These are phyloP conservation scores for Blastosporella zonata DNA, from an alignment of 1,284 basidiomycete species.

Conservation along the genomic window DNA sequence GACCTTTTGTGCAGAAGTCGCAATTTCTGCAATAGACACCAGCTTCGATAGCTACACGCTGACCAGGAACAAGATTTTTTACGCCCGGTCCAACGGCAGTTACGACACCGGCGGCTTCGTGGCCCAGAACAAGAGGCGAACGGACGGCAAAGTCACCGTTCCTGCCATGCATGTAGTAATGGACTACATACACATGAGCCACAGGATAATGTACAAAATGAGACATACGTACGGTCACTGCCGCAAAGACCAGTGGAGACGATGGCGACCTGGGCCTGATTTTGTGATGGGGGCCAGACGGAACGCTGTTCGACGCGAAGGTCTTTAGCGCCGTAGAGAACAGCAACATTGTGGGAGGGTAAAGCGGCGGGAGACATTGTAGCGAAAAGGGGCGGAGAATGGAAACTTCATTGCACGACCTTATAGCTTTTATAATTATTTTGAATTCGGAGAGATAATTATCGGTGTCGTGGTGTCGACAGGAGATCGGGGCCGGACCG, in stretches of 20 bases:
- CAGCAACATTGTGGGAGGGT: conserved; percentile 57
- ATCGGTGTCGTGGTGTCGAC: conserved; percentile 14
- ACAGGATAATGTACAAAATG: conserved; percentile 2
- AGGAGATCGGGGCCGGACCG: conserved; percentile 23
- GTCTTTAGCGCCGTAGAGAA: conserved; percentile 72
- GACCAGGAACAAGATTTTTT: conserved; percentile 69
- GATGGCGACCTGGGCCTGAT: conserved; percentile 73
- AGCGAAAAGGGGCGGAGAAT: conserved; percentile 20
- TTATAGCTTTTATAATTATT: conserved; percentile 30
- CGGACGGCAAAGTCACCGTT: conserved; percentile 91
- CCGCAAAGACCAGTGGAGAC: conserved; percentile 90
- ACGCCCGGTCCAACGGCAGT: conserved; percentile 71
- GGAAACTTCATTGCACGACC: conserved; percentile 22
- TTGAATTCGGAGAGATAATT: conserved; percentile 18
- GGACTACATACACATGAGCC: conserved; percentile 49
- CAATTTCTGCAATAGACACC: conserved; percentile 85
- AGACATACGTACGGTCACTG: conserved; percentile 67
- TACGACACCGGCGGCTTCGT: conserved; percentile 86
- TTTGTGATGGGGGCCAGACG: conserved; percentile 62
- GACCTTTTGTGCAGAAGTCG: conserved; percentile 64
- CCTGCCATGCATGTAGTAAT: conserved; percentile 85
- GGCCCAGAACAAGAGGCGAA: conserved; percentile 84
- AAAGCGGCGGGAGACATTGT: conserved; percentile 59
- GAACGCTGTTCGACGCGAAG: conserved; percentile 68
- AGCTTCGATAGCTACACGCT: conserved; percentile 92